Evolutionary conservation across 176 grass and related monocot genomes (phyloP), one percentile per base, ranked within the genome.

Genomic region (Aegilops bicornis): DNA sequence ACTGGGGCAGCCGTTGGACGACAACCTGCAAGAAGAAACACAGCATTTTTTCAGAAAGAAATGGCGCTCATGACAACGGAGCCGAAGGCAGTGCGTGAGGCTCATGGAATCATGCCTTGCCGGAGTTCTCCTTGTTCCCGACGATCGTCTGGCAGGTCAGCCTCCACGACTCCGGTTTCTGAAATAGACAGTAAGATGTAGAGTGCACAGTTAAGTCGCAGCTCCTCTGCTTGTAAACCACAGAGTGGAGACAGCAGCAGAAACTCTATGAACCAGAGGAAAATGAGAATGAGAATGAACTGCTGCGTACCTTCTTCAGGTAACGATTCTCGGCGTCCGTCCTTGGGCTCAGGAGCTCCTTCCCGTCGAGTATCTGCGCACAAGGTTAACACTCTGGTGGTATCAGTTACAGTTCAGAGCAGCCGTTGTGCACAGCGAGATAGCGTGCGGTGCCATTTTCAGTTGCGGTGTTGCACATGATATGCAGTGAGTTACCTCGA

Each of bases 151-250:
- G 96, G 78, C 96, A 98, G 60, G 93, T 89, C 37, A 98, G 90
- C 78, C 93, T 89, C 96, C 96, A 98, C 39, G 96, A 96, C 67
- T 94, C 93, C 10, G 96, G 93, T 87, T 98, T 98, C 96, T 98
- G 86, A 24, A n/a, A 79, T 3, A 61, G 17, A 23, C 13, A 86
- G 8, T 2, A 12, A 81, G 79, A 30, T 6, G 0, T 25, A 75
- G 35, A 83, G 14, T 58, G 9, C 16, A 47, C 8, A 10, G 25
- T 58, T 9, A 45, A 79, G 12, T 50, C 3, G 67, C 64, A 64
- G 32, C 13, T 76, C 8, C 47, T 72, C 58, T 83, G 25, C 0
- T 1, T 71, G 37, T 17, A 31, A 71, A 61, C 25, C 12, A 64
- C 9, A n/a, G n/a, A 61, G 17, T 24, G 67, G 4, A 52, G 33